Conservation (phyloP, 2,329 filamentous ascomycete genomes). For the Apiospora phragmitis region DNA sequence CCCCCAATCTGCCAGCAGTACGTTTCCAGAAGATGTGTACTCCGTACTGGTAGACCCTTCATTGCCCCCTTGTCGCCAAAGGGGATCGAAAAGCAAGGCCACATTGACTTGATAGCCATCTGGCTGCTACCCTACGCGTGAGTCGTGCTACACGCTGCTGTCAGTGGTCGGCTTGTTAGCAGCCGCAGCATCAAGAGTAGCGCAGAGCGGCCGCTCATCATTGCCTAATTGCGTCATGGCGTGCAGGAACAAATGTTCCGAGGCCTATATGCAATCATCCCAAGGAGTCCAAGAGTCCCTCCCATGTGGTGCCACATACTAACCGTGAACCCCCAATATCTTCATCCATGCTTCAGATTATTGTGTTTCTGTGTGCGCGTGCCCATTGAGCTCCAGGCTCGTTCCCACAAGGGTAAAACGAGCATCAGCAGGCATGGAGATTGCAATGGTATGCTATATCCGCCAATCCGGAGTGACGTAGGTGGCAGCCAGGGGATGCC, state of each 20-base stretch:
- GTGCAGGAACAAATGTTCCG: conserved; percentile 7
- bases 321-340: background rate
- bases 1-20: background rate
- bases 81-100: background rate
- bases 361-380: background rate
- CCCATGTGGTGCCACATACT: background rate
- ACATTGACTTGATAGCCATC: background rate
- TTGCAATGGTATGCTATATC: background rate
- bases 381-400: background rate
- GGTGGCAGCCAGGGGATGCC: conserved; percentile 6
- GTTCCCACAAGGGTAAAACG: background rate
- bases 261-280: background rate
- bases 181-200: background rate
- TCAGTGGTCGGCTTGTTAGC: background rate
- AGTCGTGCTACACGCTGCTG: background rate
- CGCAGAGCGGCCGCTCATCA: background rate
- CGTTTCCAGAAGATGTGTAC: background rate
- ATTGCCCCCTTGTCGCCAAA: background rate
- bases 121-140: background rate
- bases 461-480: conserved; percentile 12
- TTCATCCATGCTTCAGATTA: background rate
- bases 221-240: background rate
- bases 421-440: background rate
- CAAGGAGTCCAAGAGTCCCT: background rate
- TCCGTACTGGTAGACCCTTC: background rate